phyloP scores from a whole-genome alignment of 208 protist genomes.

The Trypanosoma congolense region DNA sequence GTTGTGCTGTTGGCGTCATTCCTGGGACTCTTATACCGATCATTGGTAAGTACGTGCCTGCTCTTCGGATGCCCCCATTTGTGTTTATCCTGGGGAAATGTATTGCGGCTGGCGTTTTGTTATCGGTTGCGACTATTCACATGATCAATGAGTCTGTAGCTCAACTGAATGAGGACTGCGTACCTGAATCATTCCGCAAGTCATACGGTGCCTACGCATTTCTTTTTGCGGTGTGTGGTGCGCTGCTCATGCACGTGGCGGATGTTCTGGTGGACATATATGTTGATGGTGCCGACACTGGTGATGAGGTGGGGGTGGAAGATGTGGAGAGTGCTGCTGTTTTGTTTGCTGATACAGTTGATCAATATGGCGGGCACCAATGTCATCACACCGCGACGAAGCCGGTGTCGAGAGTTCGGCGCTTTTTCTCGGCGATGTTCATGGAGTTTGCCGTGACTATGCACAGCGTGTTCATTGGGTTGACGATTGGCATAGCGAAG shows the following conservation, averaged over 20 bases:
- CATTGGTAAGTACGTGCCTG: constrained; percentile 29
- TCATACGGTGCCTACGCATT: constrained; percentile 49
- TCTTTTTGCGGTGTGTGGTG: constrained; percentile 46
- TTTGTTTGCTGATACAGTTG: background rate
- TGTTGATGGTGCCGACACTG: background rate
- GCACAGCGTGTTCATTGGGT: constrained; percentile 66
- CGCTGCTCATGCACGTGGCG: constrained; percentile 54
- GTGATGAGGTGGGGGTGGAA: background rate
- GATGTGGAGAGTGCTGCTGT: background rate
- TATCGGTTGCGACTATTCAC: constrained; percentile 51
- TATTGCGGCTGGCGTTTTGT: constrained; percentile 43
- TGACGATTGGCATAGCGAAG: constrained; percentile 43
- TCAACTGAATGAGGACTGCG: constrained; percentile 37
- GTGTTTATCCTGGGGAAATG: constrained; percentile 46
- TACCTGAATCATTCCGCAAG: constrained; percentile 31
- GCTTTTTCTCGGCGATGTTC: constrained; percentile 32
- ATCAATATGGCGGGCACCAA: background rate
- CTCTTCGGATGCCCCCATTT: constrained; percentile 32
- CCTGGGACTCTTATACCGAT: constrained; percentile 42
- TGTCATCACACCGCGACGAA: constrained; percentile 1
- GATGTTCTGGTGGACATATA: constrained; percentile 24
- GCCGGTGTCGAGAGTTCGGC: background rate
- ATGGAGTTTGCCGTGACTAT: constrained; percentile 55
- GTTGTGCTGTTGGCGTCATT: constrained; percentile 46
- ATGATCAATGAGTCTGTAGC: constrained; percentile 42